Percentiles rank a stretch among this genome's conserved stretches.
Evolutionary conservation across 2,329 filamentous ascomycete species (phyloP).

Genomic region (Elsinoe australis): DNA sequence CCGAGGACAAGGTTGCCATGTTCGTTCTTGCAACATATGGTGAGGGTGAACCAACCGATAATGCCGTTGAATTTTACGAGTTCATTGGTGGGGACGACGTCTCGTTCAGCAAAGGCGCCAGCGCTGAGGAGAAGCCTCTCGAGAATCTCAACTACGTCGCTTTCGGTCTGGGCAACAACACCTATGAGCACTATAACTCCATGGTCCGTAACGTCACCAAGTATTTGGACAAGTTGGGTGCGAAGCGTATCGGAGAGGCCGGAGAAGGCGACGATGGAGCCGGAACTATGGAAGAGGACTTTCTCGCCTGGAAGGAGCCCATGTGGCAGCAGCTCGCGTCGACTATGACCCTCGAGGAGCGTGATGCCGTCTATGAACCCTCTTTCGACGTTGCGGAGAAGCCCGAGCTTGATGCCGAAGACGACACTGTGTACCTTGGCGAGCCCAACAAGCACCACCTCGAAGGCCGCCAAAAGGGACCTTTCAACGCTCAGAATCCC

Average conservation of each 20-base stretch:
- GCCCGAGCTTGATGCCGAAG: conserved; percentile 61
- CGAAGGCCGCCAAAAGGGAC: conserved; percentile 72
- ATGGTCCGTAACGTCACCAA: conserved; percentile 92
- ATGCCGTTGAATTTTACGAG: conserved; percentile 98
- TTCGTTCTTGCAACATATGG: conserved; percentile 97
- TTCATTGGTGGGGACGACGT: conserved; percentile 79
- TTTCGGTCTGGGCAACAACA: conserved; percentile 41
- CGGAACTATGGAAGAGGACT: conserved; percentile 99
- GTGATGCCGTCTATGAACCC: conserved; percentile 92
- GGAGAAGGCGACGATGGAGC: conserved; percentile 97
- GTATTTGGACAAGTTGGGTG: conserved; percentile 73
- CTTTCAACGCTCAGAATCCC: conserved; percentile 83
- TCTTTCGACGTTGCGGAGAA: conserved; percentile 72
- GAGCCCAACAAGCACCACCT: conserved; percentile 80
- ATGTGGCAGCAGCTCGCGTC: conserved; percentile 88
- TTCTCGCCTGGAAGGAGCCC: conserved; percentile 96
- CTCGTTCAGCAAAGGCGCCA: conserved; percentile 63
- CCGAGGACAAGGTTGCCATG: conserved; percentile 83
- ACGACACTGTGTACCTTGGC: conserved; percentile 80
- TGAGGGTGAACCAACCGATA: conserved; percentile 96
- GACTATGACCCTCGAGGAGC: conserved; percentile 84
- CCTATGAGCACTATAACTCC: conserved; percentile 78
- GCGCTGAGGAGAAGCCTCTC: conserved; percentile 61
- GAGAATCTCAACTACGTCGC: conserved; percentile 83
- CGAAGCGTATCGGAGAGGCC: conserved; percentile 72